A percentile compares a stretch with the other conserved stretches of the same genome.
Conservation (phyloP, 202 grass and related monocot species). For the Miscanthus sacchariflorus region DNA sequence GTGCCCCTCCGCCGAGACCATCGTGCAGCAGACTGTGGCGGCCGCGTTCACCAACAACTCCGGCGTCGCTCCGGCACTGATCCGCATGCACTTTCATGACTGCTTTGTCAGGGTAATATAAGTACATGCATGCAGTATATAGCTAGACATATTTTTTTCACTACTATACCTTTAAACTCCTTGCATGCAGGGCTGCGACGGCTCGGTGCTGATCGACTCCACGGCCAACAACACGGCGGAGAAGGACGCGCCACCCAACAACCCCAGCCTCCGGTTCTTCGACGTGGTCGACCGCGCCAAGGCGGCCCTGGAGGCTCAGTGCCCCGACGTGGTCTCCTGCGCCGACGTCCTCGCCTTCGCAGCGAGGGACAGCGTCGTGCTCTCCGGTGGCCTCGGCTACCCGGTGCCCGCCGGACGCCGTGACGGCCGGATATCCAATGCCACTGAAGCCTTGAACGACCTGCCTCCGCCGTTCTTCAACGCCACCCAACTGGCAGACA, state of each 20-base stretch:
- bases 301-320: conserved; percentile 55
- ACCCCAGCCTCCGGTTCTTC: conserved; percentile 66
- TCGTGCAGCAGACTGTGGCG: conserved; percentile 61
- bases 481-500: conserved; percentile 37
- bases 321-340: conserved; percentile 75
- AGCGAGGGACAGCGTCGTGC: conserved; percentile 58
- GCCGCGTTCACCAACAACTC: conserved; percentile 65
- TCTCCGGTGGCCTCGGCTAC: conserved; percentile 62
- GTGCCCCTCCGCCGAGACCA: conserved; percentile 60
- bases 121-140: background rate
- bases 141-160: background rate
- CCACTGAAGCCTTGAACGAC: background rate
- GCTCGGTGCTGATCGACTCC: conserved; percentile 69
- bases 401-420: conserved; percentile 61
- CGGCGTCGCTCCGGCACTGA: conserved; percentile 65
- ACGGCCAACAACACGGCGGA: conserved; percentile 52
- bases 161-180: background rate
- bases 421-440: conserved; percentile 50
- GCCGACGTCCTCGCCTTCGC: conserved; percentile 82
- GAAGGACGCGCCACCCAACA: conserved; percentile 59
- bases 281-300: conserved; percentile 66
- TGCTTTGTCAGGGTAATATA: conserved; percentile 79
- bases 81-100: conserved; percentile 86
- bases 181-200: conserved; percentile 65
- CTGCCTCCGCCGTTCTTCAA: conserved; percentile 47